These are phyloP conservation scores for Colletotrichum salicis DNA, from an alignment of 2,329 filamentous ascomycete genomes.

Conservation along the genomic window DNA sequence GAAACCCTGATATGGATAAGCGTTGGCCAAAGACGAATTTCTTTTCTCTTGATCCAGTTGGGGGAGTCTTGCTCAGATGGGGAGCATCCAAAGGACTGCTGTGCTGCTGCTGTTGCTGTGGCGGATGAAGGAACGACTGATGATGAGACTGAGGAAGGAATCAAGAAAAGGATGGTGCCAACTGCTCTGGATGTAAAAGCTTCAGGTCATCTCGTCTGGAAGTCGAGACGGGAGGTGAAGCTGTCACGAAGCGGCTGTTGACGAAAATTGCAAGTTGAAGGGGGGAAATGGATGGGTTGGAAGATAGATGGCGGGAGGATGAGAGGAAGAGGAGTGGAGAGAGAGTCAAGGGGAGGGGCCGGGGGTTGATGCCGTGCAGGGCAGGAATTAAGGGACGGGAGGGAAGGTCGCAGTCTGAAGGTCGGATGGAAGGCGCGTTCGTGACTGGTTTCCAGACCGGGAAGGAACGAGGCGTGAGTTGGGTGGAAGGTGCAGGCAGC, in stretches of 20 bases:
- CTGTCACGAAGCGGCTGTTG: background rate
- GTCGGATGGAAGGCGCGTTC: background rate
- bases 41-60: conserved; percentile 21
- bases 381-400: background rate
- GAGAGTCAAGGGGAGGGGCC: background rate
- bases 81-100: conserved; percentile 15
- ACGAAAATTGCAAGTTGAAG: background rate
- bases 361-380: background rate
- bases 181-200: background rate
- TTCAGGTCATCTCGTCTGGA: conserved; percentile 4
- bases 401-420: background rate
- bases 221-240: conserved; percentile 7
- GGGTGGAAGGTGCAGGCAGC: background rate
- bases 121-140: conserved; percentile 11
- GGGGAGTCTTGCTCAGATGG: conserved; percentile 1
- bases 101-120: background rate
- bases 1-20: conserved; percentile 25
- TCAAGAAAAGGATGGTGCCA: background rate
- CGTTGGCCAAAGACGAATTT: conserved; percentile 23
- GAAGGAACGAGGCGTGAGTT: background rate
- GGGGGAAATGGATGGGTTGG: background rate
- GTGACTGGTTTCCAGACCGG: background rate
- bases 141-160: conserved; percentile 14
- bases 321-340: background rate
- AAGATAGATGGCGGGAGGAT: background rate